Percentiles rank a stretch among this genome's conserved stretches.
Conservation (phyloP, 768 basidiomycete genomes). For the Austroboletus festivus region DNA sequence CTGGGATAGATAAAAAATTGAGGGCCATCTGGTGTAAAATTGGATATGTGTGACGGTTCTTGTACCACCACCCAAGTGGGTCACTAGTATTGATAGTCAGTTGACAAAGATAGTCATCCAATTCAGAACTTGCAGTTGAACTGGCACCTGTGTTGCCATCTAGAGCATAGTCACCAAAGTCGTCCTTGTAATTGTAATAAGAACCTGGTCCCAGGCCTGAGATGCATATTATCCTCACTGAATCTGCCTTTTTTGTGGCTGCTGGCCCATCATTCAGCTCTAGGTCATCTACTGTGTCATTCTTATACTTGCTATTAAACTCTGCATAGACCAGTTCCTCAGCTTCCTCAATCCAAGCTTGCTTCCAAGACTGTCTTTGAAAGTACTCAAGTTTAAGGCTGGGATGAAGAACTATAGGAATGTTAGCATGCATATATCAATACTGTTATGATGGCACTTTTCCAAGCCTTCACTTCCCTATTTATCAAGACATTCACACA, state of each 20-base stretch:
- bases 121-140: not conserved
- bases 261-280: not conserved
- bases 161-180: not conserved
- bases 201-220: too few species aligned
- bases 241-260: too few species aligned
- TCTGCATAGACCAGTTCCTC: not conserved
- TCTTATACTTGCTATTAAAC: not conserved
- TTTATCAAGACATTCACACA: too few species aligned
- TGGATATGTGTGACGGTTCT: conserved; percentile 10
- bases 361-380: not conserved
- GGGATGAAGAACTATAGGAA: not conserved
- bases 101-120: not conserved
- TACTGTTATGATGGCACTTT: too few species aligned
- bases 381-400: not conserved
- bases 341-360: not conserved
- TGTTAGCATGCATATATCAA: too few species aligned
- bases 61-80: conserved; percentile 14
- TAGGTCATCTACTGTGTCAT: not conserved
- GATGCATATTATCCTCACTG: too few species aligned
- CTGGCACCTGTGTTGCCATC: too few species aligned
- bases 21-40: conserved; percentile 17
- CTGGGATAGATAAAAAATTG: conserved; percentile 20
- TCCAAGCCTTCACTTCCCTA: too few species aligned
- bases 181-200: too few species aligned
- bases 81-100: conserved; percentile 1